phyloP scores from a whole-genome alignment of 2,329 filamentous ascomycete genomes.

The Cladorrhinum sp. region DNA sequence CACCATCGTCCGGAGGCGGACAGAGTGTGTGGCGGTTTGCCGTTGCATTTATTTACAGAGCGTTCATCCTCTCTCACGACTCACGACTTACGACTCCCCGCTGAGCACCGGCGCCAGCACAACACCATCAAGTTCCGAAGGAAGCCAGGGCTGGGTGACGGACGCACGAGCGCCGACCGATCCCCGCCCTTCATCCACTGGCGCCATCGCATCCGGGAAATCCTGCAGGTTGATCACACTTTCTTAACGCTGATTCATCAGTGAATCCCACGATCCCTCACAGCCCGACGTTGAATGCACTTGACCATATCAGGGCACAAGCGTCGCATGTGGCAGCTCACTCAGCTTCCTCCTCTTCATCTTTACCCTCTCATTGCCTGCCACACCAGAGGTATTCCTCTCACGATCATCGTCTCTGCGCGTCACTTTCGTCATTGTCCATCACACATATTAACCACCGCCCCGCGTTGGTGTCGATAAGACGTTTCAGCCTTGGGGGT shows the following conservation, averaged over 20 bases:
- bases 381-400: constrained; percentile 11
- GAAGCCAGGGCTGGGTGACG: constrained; percentile 21
- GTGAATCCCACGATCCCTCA: constrained; percentile 15
- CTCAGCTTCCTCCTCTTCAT: constrained; percentile 6
- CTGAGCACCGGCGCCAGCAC: constrained; percentile 3
- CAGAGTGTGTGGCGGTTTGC: not conserved
- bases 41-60: no score
- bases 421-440: not conserved
- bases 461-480: not conserved
- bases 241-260: constrained; percentile 24
- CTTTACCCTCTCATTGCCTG: constrained; percentile 22
- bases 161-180: constrained; percentile 24
- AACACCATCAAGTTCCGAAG: constrained; percentile 1
- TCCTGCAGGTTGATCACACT: constrained; percentile 32
- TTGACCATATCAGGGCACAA: not conserved
- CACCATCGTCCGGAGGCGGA: not conserved
- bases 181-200: constrained; percentile 22
- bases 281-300: not conserved
- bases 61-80: not conserved
- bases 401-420: not conserved
- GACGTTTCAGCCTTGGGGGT: not conserved
- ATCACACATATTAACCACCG: not conserved
- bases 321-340: constrained; percentile 6
- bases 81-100: not conserved
- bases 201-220: constrained; percentile 27